phyloP scores from a whole-genome alignment of 305 asterid genomes.

The Ruellia speciosa region DNA sequence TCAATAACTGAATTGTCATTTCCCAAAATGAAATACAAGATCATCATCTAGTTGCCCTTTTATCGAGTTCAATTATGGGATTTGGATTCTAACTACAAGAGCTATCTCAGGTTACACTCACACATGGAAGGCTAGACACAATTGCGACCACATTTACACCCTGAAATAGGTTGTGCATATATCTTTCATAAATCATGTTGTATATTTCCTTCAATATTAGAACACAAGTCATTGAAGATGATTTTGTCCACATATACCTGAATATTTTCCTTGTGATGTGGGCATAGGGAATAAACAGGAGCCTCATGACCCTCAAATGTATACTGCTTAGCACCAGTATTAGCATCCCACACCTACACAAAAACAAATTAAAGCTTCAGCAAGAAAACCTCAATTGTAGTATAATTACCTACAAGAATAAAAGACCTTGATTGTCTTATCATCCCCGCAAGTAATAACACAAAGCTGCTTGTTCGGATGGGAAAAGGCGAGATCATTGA shows the following conservation, averaged over 20 bases:
- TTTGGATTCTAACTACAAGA: no score
- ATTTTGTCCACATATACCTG: constrained; percentile 32
- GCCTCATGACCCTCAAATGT: constrained; percentile 63
- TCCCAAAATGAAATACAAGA: no score
- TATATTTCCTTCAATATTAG: background rate
- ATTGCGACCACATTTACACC: background rate
- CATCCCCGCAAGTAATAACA: constrained; percentile 69
- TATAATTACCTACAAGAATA: constrained; percentile 1
- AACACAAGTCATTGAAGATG: background rate
- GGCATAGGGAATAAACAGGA: constrained; percentile 63
- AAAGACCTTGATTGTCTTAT: constrained; percentile 54
- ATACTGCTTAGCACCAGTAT: constrained; percentile 42
- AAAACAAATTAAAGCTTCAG: constrained; percentile 16
- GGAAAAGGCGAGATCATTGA: constrained; percentile 60
- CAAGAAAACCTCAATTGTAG: constrained; percentile 9
- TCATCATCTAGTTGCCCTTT: no score
- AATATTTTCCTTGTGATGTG: constrained; percentile 43
- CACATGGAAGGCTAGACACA: constrained; percentile 1
- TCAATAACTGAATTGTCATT: no score
- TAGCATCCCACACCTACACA: constrained; percentile 61
- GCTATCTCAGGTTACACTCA: background rate
- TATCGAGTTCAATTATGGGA: no score
- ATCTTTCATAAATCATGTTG: no score
- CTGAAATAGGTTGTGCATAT: no score
- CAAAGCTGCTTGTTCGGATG: constrained; percentile 43